Evolutionary conservation across 129 eudicot species (phyloP), one percentile per base, ranked within the genome.

Genomic region (Erigeron canadensis): DNA sequence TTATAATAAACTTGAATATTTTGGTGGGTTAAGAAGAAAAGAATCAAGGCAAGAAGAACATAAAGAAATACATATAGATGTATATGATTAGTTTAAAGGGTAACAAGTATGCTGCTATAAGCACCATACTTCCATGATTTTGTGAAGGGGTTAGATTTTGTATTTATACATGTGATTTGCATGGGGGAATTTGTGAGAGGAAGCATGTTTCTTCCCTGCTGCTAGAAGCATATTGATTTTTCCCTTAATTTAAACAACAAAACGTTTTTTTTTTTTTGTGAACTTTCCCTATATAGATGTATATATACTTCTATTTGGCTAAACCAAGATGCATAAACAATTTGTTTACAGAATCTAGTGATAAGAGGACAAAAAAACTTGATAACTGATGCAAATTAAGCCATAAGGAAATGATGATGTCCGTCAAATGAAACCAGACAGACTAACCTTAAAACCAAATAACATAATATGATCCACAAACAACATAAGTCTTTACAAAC

Each of bases 371-470:
- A 57, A 62, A 69, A 70, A 72, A 63, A 17, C 59, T 63, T 46
- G 72, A 71, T 63, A 63, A 63, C 71, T 62, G 63, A 71, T 71
- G 81, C 72, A 69, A 23, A 50, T 40, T 51, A 11, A 63, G 15
- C 48, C 60, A 34, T 41, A 13, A 53, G 71, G 21, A 54, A 42
- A 7, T 17, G 28, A 71, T 53, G 65, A 44, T 53, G 50, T 75
- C 55, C 72, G 68, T 66, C 37, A 75, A 81, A 53, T 74, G 64
- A 65, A 69, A 59, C 56, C 58, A 58, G 79, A 81, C 76, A 81
- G 72, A 64, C 57, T 11, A 76, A 76, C 77, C 77, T 62, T 48
- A 77, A 77, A 37, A 50, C 58, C 43, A 41, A 67, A 63, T 42
- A 70, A 73, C 28, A 73, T 12, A 81, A 78, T 7, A 15, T 67